Evolutionary conservation across 805 yeast species (phyloP), one percentile per base, ranked within the genome.

Genomic region (Ogataea ramenticola): DNA sequence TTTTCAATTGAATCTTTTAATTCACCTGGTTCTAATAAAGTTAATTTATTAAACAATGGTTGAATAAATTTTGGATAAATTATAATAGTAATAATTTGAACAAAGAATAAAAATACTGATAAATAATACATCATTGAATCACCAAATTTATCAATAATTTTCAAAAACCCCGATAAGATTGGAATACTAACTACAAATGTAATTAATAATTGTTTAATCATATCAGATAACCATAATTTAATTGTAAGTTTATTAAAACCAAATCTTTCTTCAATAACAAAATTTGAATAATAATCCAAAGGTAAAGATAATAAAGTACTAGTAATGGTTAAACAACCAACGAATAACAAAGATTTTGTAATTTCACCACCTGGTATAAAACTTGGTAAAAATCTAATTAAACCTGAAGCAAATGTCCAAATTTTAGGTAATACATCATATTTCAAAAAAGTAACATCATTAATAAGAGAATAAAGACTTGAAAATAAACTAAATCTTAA

Each of bases 211-310:
- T 75, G 64, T 64, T 91, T 93, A 49, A 88, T 39, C 49, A 70
- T 67, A 62, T 93, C 99, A 22, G 75, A 58, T 22, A 86, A 44
- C 86, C 95, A 93, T 41, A 88, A 68, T 41, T 70, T 66, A 16
- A 72, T 48, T 3, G 97, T 91, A 52, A 78, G 72, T 65, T 93
- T 93, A 69, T 93, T 93, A 69, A 93, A 93, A 1, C 99, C 99
- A 56, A 74, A 91, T 64, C 79, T 79, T 61, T 91, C 96, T 66
- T 93, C 99, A 53, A 93, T 71, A 15, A 89, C 90, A 67, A 93
- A 93, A 54, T 84, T 83, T 46, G 75, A 69, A 65, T 89, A 90
- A 61, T 84, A 80, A 10, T 80, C 71, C 20, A 81, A 58, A 3
- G 99, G 99, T 43, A 85, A 60, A 3, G 77, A 70, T 27, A 79